A percentile compares a stretch with the other conserved stretches of the same genome.
Conservation (phyloP, 345 rosid species). For the Salix caprea region DNA sequence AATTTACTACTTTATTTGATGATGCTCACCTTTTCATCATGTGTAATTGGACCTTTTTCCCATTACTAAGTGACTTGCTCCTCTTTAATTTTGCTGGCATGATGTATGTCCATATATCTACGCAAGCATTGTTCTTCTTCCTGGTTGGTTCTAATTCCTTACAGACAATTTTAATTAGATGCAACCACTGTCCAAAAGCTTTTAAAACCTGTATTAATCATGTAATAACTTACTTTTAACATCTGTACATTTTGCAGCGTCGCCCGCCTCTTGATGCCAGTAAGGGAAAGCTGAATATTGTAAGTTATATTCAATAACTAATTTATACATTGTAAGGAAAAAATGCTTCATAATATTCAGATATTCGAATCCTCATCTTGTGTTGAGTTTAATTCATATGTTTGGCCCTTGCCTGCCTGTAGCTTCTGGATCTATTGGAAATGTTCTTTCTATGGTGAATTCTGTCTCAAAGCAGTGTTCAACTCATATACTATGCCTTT, state of each 20-base stretch:
- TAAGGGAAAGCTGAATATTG: slow-evolving; percentile 57
- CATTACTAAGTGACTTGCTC: not conserved
- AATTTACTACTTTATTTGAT: not conserved
- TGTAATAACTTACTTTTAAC: not conserved
- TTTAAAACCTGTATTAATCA: not conserved
- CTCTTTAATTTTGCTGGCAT: not conserved
- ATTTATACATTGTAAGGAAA: not conserved
- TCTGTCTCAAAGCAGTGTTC: no score
- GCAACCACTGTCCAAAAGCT: not conserved
- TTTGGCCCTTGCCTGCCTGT: no score
- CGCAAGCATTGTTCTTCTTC: no score
- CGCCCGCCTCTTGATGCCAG: slow-evolving; percentile 56
- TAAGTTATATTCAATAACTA: slow-evolving; percentile 32
- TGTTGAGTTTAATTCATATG: not conserved
- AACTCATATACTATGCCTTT: no score
- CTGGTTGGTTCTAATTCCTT: not conserved
- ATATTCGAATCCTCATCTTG: not conserved
- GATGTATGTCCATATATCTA: no score
- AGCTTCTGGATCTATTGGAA: no score
- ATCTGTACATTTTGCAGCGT: slow-evolving; percentile 44
- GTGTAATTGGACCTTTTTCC: not conserved
- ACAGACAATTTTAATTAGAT: not conserved
- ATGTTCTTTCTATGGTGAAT: no score
- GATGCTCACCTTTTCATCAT: not conserved
- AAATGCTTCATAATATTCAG: not conserved